Evolutionary conservation across 805 yeast genomes (phyloP).

Genomic region (Tetrapisispora namnaoensis): DNA sequence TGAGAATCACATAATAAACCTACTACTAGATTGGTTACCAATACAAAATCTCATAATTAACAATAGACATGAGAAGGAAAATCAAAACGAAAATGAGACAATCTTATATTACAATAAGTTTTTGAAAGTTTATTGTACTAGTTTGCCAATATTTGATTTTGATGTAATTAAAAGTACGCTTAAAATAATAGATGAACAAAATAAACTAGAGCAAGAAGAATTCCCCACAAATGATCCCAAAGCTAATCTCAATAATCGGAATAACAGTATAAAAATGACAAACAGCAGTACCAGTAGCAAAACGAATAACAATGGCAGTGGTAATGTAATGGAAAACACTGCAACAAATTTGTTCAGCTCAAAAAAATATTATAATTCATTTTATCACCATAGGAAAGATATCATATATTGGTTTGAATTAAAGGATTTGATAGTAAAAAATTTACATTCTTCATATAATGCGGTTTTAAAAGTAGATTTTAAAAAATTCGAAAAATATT

Average conservation of each 20-base stretch:
- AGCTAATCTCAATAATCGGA: neutral
- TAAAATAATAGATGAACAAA: neutral
- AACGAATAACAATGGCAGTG: neutral
- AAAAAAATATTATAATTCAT: slow-evolving; percentile 29
- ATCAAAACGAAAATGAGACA: neutral
- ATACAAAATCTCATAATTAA: neutral
- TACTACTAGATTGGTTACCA: neutral
- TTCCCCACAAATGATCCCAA: too few relatives aligned
- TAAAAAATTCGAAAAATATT: slow-evolving; percentile 43
- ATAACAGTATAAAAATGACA: neutral
- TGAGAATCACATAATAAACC: neutral
- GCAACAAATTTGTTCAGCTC: slow-evolving; percentile 6
- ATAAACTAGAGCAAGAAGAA: neutral
- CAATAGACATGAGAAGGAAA: neutral
- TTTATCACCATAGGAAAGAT: slow-evolving; percentile 53
- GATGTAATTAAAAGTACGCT: neutral
- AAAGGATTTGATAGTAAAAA: slow-evolving; percentile 37
- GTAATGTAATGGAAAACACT: neutral
- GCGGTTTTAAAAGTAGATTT: slow-evolving; percentile 43
- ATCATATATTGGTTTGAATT: slow-evolving; percentile 51
- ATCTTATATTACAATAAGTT: slow-evolving; percentile 48
- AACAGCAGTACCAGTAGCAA: neutral
- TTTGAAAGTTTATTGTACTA: slow-evolving; percentile 48
- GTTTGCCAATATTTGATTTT: slow-evolving; percentile 39
- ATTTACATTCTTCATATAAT: slow-evolving; percentile 40